Conservation (phyloP, 2,329 filamentous ascomycete genomes). For the Verticillium alfalfae region DNA sequence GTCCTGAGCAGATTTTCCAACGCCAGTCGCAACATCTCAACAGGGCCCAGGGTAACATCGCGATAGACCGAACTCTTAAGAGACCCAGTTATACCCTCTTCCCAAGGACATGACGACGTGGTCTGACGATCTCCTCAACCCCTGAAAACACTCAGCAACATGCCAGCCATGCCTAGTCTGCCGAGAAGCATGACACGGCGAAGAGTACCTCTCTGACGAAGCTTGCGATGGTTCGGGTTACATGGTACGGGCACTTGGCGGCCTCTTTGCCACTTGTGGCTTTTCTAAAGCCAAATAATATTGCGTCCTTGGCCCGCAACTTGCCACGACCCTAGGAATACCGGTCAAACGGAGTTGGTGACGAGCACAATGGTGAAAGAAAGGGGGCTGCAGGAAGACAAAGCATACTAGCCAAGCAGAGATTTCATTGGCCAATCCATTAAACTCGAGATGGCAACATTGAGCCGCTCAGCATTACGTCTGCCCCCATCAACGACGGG, state of each 20-base stretch:
- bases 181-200: neutral
- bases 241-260: neutral
- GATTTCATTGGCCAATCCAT: neutral
- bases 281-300: neutral
- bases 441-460: neutral
- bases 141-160: neutral
- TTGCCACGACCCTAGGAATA: neutral
- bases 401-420: neutral
- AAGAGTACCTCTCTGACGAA: neutral
- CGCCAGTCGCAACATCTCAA: neutral
- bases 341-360: neutral
- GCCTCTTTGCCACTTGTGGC: conserved; percentile 1
- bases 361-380: neutral
- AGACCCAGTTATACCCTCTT: conserved; percentile 3
- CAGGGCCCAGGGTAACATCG: conserved; percentile 5
- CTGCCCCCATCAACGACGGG: neutral
- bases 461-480: neutral
- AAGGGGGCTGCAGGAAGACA: neutral
- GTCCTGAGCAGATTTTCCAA: neutral
- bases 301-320: neutral
- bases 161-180: neutral
- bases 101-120: conserved; percentile 4
- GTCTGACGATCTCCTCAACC: neutral
- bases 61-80: conserved; percentile 5
- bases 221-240: neutral